These are phyloP conservation scores for Aspergillus steynii DNA, from an alignment of 495 filamentous ascomycete genomes.

Conservation along the genomic window DNA sequence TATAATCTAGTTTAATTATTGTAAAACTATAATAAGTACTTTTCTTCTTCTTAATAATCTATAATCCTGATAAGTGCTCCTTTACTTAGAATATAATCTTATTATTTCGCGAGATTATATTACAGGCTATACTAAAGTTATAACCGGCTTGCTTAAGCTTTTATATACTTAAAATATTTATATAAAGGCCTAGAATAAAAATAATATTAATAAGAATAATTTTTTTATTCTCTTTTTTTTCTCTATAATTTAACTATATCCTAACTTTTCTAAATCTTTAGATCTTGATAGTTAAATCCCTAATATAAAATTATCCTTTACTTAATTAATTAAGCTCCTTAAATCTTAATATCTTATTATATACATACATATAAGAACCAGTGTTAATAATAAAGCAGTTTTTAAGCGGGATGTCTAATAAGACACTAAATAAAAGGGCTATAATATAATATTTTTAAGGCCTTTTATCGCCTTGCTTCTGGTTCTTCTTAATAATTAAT, in stretches of 20 bases:
- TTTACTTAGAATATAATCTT: not conserved
- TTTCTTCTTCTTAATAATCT: not conserved
- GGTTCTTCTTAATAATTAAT: no score
- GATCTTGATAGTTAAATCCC: not conserved
- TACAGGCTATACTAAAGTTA: not conserved
- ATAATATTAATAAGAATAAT: not conserved
- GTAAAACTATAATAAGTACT: not conserved
- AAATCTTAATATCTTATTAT: not conserved
- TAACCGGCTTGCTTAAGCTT: not conserved
- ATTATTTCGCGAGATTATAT: not conserved
- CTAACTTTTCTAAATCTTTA: not conserved
- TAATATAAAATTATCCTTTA: not conserved
- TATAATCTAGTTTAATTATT: not conserved
- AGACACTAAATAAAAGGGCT: no score
- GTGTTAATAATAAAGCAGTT: not conserved
- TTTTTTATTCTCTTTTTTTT: not conserved
- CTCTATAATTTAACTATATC: not conserved
- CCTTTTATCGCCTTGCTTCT: no score
- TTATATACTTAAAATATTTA: not conserved
- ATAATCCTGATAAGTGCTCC: not conserved
- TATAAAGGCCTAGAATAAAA: not conserved
- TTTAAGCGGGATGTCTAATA: not conserved
- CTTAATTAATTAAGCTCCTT: not conserved
- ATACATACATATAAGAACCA: not conserved
- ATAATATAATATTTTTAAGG: no score